A percentile compares a stretch with the other conserved stretches of the same genome.
Conservation (phyloP, 495 filamentous ascomycete genomes). For the Elaphomyces granulatus region DNA sequence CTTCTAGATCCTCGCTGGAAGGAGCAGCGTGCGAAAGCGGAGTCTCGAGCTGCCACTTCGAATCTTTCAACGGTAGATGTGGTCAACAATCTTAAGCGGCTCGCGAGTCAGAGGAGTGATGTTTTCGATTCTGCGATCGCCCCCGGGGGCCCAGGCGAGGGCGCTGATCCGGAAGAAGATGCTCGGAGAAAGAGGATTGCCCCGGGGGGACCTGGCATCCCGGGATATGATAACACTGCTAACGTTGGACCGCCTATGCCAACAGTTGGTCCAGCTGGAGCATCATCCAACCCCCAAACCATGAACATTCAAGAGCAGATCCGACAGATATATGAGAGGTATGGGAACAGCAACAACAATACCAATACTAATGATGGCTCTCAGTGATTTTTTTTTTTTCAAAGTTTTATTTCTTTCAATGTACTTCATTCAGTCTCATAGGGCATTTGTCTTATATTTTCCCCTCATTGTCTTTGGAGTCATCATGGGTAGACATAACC, state of each 20-base stretch:
- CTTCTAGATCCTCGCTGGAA: conserved; percentile 93
- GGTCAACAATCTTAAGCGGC: conserved; percentile 88
- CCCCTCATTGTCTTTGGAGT: no score
- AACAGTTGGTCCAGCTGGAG: conserved; percentile 11
- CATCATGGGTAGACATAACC: no score
- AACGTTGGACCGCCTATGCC: conserved; percentile 2
- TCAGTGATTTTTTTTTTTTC: neutral
- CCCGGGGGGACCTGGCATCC: conserved; percentile 11
- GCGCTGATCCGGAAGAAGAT: conserved; percentile 44
- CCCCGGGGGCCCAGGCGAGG: neutral
- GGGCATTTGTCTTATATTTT: no score
- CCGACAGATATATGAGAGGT: conserved; percentile 32
- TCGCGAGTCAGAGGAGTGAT: conserved; percentile 82
- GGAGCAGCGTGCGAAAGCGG: conserved; percentile 80
- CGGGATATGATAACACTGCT: conserved; percentile 2
- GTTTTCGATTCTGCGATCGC: conserved; percentile 55
- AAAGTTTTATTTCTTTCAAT: neutral
- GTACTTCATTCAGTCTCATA: no score
- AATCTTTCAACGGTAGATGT: conserved; percentile 80
- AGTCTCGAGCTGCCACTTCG: conserved; percentile 69
- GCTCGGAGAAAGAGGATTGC: conserved; percentile 67
- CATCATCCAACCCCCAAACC: conserved; percentile 25
- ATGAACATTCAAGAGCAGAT: conserved; percentile 38
- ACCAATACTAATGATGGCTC: conserved; percentile 5
- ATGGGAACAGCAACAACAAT: conserved; percentile 6